phyloP scores from a whole-genome alignment of 1,284 basidiomycete species.

The Taiwanofungus camphoratus region DNA sequence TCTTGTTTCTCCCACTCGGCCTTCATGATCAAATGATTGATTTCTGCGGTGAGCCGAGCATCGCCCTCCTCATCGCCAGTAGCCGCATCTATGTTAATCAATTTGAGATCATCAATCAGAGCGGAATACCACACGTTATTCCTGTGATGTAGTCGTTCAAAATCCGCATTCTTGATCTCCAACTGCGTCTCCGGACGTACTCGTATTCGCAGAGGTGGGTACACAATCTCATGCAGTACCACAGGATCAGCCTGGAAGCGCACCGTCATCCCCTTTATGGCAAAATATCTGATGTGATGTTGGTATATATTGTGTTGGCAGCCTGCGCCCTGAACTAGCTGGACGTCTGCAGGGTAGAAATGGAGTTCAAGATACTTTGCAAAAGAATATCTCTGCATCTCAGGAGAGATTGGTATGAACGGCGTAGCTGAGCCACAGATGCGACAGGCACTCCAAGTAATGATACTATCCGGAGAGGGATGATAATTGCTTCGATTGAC shows the following conservation, averaged over 20 bases:
- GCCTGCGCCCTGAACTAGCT: conserved; percentile 74
- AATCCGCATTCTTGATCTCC: conserved; percentile 87
- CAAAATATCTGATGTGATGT: conserved; percentile 92
- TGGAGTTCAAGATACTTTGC: conserved; percentile 90
- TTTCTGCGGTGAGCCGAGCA: conserved; percentile 49
- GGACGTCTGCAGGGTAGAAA: conserved; percentile 84
- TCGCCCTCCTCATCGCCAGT: conserved; percentile 70
- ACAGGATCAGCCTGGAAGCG: conserved; percentile 88
- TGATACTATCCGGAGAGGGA: conserved; percentile 69
- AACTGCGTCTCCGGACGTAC: conserved; percentile 84
- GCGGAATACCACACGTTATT: conserved; percentile 69
- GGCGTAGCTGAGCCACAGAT: conserved; percentile 79
- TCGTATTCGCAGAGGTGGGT: conserved; percentile 85
- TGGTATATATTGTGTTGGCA: conserved; percentile 95
- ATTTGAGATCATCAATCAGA: conserved; percentile 66
- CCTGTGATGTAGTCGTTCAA: conserved; percentile 68
- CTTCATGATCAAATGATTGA: conserved; percentile 63
- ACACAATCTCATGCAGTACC: conserved; percentile 79
- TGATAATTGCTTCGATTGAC: conserved; percentile 45
- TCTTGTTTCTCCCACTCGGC: conserved; percentile 75
- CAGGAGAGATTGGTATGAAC: conserved; percentile 86
- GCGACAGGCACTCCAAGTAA: conserved; percentile 91
- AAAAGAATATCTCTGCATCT: conserved; percentile 92
- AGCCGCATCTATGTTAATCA: conserved; percentile 72
- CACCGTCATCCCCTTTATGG: conserved; percentile 78